A percentile compares a stretch with the other conserved stretches of the same genome.
Conservation (phyloP, 768 basidiomycete species). For the Hericium coralloides region DNA sequence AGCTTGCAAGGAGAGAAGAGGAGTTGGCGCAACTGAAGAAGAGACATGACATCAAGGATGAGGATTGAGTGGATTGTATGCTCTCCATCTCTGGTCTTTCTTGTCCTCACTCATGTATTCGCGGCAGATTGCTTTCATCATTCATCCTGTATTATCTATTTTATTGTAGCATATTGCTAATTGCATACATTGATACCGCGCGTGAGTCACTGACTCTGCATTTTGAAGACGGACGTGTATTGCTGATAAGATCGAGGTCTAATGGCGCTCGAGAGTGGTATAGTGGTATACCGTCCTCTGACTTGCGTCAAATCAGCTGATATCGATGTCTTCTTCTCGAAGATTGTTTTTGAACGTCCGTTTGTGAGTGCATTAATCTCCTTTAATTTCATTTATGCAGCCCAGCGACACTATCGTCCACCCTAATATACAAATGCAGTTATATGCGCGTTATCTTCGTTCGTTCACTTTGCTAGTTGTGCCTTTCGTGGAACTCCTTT, state of each 20-base stretch:
- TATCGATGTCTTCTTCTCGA: not conserved
- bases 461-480: not conserved
- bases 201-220: no score
- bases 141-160: no score
- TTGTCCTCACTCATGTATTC: no score
- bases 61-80: slow-evolving; percentile 24
- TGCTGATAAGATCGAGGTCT: no score
- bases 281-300: no score
- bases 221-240: no score
- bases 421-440: not conserved
- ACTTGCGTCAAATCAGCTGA: no score
- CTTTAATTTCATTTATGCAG: not conserved
- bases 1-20: slow-evolving; percentile 85
- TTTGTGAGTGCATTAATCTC: not conserved
- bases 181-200: no score
- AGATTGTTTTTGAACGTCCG: not conserved
- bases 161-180: no score
- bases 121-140: no score
- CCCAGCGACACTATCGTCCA: not conserved
- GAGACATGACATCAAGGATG: slow-evolving; percentile 71
- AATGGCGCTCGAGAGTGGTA: no score
- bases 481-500: not conserved
- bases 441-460: not conserved
- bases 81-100: no score
- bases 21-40: slow-evolving; percentile 82